Evolutionary conservation across 306 rosid genomes (phyloP), one percentile per base, ranked within the genome.

Genomic region (Lathyrus tuberosus): DNA sequence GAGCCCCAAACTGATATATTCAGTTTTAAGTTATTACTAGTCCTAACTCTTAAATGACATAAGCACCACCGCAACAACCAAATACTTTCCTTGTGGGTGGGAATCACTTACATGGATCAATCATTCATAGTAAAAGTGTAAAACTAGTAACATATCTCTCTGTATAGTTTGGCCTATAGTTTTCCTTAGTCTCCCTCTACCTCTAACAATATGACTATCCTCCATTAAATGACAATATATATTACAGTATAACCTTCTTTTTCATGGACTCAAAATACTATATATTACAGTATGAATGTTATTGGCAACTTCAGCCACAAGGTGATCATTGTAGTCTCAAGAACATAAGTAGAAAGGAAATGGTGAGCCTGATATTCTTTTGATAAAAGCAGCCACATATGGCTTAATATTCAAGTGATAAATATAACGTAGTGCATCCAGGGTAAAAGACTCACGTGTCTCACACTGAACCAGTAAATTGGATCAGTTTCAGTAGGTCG

Each of bases 261-360:
- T 4, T 20, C 35, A 11, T 5, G 46, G 37, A 11, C 66, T 51
- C 59, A 58, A 62, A 54, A 43, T 35, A 61, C 33, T 22, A 51
- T 51, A 51, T 51, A 16, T 48, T 48, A 13, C 35, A 35, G 28
- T 18, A 44, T 28, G 61, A 59, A 59, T 47, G 12, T 62, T 60
- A 51, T 9, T 9, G 11, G 10, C 57, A 51, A 51, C 57, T 51
- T 51, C 13, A 38, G 49, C 58, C 59, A 37, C 35, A 44, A 59
- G 73, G 47, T 10, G 40, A 74, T 54, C 61, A 66, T 42, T 14
- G 47, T 16, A 33, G 56, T n/a, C 41, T 49, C 12, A 65, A 4
- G 31, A 52, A 26, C 57, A 16, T 54, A 53, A 28, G 65, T 40
- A 53, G 4, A 73, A 64, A 64, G 30, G 44, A 38, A 62, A 63